Conservation (phyloP, 2,329 filamentous ascomycete genomes). For the Apiospora arundinis region DNA sequence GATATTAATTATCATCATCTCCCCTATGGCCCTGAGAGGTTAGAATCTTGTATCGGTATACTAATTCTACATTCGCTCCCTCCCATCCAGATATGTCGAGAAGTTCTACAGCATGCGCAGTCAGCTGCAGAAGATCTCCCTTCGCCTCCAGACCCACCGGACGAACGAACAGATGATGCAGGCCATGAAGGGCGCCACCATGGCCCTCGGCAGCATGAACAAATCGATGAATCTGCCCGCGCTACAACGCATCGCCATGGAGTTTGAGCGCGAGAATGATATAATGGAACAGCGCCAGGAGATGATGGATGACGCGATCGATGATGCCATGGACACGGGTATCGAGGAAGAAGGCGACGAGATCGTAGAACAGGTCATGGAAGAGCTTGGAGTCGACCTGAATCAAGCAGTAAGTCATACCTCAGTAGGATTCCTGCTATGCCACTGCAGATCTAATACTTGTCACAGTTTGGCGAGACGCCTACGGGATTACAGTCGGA, state of each 20-base stretch:
- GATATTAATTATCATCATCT: slow-evolving; percentile 20
- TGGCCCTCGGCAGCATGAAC: slow-evolving; percentile 95
- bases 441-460: not conserved
- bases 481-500: slow-evolving; percentile 82
- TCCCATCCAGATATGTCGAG: slow-evolving; percentile 74
- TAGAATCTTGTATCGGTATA: slow-evolving; percentile 38
- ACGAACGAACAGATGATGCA: slow-evolving; percentile 99
- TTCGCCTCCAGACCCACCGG: slow-evolving; percentile 95
- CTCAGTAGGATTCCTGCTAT: not conserved
- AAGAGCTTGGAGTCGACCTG: slow-evolving; percentile 95
- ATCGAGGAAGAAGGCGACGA: slow-evolving; percentile 97
- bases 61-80: not conserved
- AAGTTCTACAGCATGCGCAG: slow-evolving; percentile 99
- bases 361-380: slow-evolving; percentile 93
- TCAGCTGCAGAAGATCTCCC: slow-evolving; percentile 92
- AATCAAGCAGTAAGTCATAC: slow-evolving; percentile 75
- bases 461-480: slow-evolving; percentile 82
- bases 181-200: slow-evolving; percentile 97
- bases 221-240: slow-evolving; percentile 96
- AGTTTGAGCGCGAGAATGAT: slow-evolving; percentile 98
- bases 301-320: slow-evolving; percentile 99
- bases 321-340: slow-evolving; percentile 89
- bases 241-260: slow-evolving; percentile 95
- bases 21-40: not conserved
- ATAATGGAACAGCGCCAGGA: slow-evolving; percentile 99